Conservation (phyloP, 345 rosid genomes). For the Hibiscus syriacus region DNA sequence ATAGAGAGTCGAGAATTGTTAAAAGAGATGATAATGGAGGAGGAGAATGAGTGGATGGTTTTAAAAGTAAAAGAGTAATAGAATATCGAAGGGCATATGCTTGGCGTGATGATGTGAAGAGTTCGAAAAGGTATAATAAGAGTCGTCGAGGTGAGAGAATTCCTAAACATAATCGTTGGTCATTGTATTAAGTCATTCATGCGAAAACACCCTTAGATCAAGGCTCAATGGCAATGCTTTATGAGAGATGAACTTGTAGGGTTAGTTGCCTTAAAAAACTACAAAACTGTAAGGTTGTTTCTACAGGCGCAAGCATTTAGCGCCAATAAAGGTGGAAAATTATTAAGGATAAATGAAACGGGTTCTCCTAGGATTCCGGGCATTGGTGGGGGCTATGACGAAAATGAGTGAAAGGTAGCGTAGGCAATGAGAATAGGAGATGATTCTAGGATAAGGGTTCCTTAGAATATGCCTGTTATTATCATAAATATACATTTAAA, state of each 20-base stretch:
- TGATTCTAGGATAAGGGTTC: neutral
- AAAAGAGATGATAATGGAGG: too few species aligned
- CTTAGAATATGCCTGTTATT: neutral
- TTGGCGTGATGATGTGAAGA: constrained; percentile 49
- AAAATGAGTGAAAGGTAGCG: too few species aligned
- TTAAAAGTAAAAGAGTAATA: constrained; percentile 13
- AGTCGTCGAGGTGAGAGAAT: constrained; percentile 35
- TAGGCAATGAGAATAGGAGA: too few species aligned
- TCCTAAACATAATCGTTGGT: constrained; percentile 46
- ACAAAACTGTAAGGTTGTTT: too few species aligned
- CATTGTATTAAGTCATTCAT: constrained; percentile 10
- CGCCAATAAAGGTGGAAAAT: too few species aligned
- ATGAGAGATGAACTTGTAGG: neutral
- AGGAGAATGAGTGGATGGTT: neutral
- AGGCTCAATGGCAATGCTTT: neutral
- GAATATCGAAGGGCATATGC: constrained; percentile 63
- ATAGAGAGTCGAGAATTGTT: too few species aligned
- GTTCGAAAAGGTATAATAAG: constrained; percentile 22
- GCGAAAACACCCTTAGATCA: neutral
- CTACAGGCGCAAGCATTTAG: too few species aligned
- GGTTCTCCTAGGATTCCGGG: too few species aligned
- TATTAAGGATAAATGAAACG: too few species aligned
- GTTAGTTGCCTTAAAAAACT: too few species aligned
- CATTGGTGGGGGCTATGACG: too few species aligned
- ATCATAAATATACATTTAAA: neutral